Evolutionary conservation across 768 basidiomycete genomes (phyloP).

Genomic region (Hygrocybe coccinea): DNA sequence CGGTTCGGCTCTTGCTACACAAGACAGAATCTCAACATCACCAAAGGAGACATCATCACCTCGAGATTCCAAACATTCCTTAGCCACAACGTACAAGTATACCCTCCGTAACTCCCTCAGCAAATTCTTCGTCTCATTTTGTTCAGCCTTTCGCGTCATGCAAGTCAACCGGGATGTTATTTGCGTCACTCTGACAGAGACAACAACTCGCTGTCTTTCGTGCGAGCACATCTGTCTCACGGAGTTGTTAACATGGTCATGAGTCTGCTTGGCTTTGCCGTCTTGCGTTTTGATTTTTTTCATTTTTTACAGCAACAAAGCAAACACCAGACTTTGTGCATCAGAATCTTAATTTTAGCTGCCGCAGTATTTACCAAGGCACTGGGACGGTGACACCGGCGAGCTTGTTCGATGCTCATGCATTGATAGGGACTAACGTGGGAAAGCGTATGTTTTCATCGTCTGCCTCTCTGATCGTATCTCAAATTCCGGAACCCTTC

Average conservation of each 20-base stretch:
- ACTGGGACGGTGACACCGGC: slow-evolving; percentile 42
- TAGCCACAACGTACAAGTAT: slow-evolving; percentile 11
- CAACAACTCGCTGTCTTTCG: slow-evolving; percentile 52
- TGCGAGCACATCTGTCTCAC: slow-evolving; percentile 61
- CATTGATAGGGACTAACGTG: slow-evolving; percentile 60
- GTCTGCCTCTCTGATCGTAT: not conserved
- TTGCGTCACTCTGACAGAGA: slow-evolving; percentile 49
- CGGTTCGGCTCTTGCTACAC: slow-evolving; percentile 80
- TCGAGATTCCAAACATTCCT: slow-evolving; percentile 17
- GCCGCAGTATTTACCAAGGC: slow-evolving; percentile 72
- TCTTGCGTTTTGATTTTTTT: slow-evolving; percentile 53
- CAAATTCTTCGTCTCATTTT: not conserved
- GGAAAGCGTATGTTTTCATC: slow-evolving; percentile 51
- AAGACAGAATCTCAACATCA: slow-evolving; percentile 58
- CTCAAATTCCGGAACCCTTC: too few relatives aligned
- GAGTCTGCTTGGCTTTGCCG: slow-evolving; percentile 76
- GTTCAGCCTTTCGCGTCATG: slow-evolving; percentile 7
- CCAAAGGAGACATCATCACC: slow-evolving; percentile 16
- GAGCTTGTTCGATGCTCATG: slow-evolving; percentile 80
- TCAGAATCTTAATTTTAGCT: slow-evolving; percentile 76
- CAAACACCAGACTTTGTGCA: not conserved
- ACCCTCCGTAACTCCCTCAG: slow-evolving; percentile 4
- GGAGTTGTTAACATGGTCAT: slow-evolving; percentile 60
- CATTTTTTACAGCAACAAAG: too few relatives aligned
- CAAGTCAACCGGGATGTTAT: not conserved